A percentile compares a stretch with the other conserved stretches of the same genome.
These are phyloP conservation scores for bread wheat (Triticum aestivum) DNA, from an alignment of 176 grass and related monocot species.

Conservation along the genomic window DNA sequence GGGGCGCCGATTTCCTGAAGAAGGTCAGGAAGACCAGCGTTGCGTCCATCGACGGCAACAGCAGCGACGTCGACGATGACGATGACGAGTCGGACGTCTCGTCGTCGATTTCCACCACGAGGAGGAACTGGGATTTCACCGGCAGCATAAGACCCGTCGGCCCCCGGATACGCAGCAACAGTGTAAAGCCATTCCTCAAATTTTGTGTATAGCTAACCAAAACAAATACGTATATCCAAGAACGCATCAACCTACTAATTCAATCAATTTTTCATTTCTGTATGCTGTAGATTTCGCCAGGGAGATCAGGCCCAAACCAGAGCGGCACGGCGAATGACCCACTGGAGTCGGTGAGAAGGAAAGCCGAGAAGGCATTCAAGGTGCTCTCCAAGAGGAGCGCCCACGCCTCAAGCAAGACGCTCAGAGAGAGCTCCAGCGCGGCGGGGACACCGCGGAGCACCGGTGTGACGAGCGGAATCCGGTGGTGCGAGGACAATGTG, in stretches of 20 bases:
- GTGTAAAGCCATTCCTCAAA: slow-evolving; percentile 38
- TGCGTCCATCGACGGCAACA: slow-evolving; percentile 43
- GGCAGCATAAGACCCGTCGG: slow-evolving; percentile 41
- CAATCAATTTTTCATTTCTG: not conserved
- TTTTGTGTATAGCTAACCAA: not conserved
- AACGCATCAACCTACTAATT: not conserved
- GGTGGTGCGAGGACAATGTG: slow-evolving; percentile 55
- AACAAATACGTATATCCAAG: too few species aligned
- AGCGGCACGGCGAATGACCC: slow-evolving; percentile 33
- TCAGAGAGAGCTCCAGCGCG: slow-evolving; percentile 38
- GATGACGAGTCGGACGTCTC: slow-evolving; percentile 61
- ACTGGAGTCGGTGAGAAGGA: slow-evolving; percentile 42
- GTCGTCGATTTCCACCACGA: slow-evolving; percentile 47
- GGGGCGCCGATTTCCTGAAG: slow-evolving; percentile 32
- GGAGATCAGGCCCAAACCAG: slow-evolving; percentile 36
- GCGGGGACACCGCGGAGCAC: slow-evolving; percentile 1
- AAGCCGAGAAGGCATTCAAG: slow-evolving; percentile 69
- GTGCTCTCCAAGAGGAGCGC: slow-evolving; percentile 52
- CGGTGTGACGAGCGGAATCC: slow-evolving; percentile 30
- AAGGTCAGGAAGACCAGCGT: slow-evolving; percentile 52
- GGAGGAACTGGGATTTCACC: slow-evolving; percentile 72
- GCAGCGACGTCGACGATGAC: slow-evolving; percentile 50
- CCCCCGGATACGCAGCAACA: slow-evolving; percentile 43
- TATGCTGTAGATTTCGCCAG: slow-evolving; percentile 53
- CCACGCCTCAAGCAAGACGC: slow-evolving; percentile 27